phyloP scores from a whole-genome alignment of 2,329 filamentous ascomycete genomes.

The Apiospora saccharicola region DNA sequence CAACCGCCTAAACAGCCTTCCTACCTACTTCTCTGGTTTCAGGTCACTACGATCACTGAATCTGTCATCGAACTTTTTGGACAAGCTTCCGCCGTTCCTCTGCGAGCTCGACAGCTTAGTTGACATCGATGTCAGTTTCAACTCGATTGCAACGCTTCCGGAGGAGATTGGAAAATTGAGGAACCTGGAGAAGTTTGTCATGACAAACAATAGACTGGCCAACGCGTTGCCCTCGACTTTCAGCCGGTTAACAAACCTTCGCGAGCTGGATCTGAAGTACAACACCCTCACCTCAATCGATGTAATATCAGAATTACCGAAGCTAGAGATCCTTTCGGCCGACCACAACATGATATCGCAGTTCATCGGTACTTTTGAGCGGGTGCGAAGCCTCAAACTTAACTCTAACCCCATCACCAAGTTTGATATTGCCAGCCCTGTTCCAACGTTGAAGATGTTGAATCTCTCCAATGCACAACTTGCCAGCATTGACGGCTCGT shows the following conservation, averaged over 20 bases:
- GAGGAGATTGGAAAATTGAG: slow-evolving; percentile 79
- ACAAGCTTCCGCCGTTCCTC: slow-evolving; percentile 84
- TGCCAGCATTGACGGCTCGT: slow-evolving; percentile 87
- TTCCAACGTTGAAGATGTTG: slow-evolving; percentile 83
- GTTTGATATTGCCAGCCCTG: slow-evolving; percentile 80
- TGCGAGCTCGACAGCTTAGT: slow-evolving; percentile 84
- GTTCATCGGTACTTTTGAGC: slow-evolving; percentile 88
- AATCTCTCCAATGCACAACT: slow-evolving; percentile 93
- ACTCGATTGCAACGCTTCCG: slow-evolving; percentile 81
- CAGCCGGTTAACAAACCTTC: slow-evolving; percentile 75
- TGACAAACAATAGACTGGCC: slow-evolving; percentile 90
- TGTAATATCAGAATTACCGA: slow-evolving; percentile 82
- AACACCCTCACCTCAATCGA: slow-evolving; percentile 91
- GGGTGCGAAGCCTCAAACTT: slow-evolving; percentile 82
- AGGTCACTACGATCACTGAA: slow-evolving; percentile 83
- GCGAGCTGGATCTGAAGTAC: slow-evolving; percentile 93
- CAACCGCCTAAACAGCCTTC: slow-evolving; percentile 83
- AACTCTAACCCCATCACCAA: slow-evolving; percentile 96
- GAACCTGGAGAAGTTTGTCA: slow-evolving; percentile 87
- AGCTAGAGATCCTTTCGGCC: slow-evolving; percentile 85
- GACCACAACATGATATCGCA: slow-evolving; percentile 93
- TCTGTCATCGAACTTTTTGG: slow-evolving; percentile 91
- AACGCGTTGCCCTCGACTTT: slow-evolving; percentile 79
- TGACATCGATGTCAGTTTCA: slow-evolving; percentile 97
- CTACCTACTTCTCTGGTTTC: slow-evolving; percentile 83